These are phyloP conservation scores for Mucor sp. DNA, from an alignment of 371 early-diverging fungal species.

Conservation along the genomic window DNA sequence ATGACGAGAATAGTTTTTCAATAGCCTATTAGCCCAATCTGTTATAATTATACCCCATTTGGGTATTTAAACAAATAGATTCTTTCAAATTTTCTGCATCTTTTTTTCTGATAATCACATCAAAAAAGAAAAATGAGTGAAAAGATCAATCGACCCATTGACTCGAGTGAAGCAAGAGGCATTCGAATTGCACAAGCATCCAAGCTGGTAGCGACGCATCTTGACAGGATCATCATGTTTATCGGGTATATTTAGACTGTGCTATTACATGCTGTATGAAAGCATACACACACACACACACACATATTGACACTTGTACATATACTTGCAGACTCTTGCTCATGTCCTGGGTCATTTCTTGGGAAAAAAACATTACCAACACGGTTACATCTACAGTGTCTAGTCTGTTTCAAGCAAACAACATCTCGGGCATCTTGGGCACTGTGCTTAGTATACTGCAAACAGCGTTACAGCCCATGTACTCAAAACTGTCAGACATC, in stretches of 20 bases:
- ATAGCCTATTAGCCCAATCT: not conserved
- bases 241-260: no score
- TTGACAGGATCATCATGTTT: not conserved
- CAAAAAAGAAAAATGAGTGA: no score
- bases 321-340: not conserved
- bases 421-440: slow-evolving; percentile 7
- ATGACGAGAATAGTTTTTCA: no score
- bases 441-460: slow-evolving; percentile 8
- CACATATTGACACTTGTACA: not conserved
- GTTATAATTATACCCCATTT: not conserved
- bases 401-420: slow-evolving; percentile 12
- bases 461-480: slow-evolving; percentile 21
- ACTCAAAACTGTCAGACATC: slow-evolving; percentile 25
- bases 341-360: slow-evolving; percentile 23
- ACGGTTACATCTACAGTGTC: not conserved
- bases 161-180: not conserved
- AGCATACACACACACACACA: not conserved
- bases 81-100: no score
- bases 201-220: not conserved
- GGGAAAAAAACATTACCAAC: slow-evolving; percentile 22
- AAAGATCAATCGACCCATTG: not conserved
- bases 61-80: not conserved
- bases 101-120: no score
- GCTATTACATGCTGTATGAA: no score
- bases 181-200: not conserved